These are phyloP conservation scores for Solanum etuberosum DNA, from an alignment of 257 asterid genomes.

Conservation along the genomic window DNA sequence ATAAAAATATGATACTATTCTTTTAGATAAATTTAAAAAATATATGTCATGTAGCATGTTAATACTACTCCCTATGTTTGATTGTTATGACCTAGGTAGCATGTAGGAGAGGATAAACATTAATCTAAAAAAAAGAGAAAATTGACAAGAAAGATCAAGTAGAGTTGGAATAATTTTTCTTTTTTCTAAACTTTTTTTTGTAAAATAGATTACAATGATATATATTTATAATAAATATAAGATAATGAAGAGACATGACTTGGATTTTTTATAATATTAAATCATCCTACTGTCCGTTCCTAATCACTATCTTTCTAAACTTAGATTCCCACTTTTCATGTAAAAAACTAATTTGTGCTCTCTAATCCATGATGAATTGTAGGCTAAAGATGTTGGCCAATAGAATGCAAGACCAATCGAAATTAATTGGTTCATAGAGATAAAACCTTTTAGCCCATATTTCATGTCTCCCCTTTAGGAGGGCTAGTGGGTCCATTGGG, in stretches of 20 bases:
- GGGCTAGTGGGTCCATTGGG: conserved; percentile 29
- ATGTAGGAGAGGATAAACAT: conserved; percentile 26
- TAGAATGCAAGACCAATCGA: conserved; percentile 8
- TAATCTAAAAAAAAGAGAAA: conserved; percentile 17
- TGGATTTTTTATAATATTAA: conserved; percentile 1
- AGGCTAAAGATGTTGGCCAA: conserved; percentile 12
- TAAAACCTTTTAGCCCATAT: conserved; percentile 56
- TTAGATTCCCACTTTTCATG: conserved; percentile 8
- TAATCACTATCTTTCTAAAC: conserved; percentile 2
- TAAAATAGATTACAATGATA: background rate
- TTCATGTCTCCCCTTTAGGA: conserved; percentile 37
- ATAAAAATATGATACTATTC: background rate
- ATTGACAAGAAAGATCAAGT: conserved; percentile 38
- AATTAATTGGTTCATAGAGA: conserved; percentile 32
- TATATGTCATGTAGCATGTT: background rate
- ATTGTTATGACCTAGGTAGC: conserved; percentile 16
- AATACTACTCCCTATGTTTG: background rate
- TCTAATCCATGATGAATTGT: conserved; percentile 16
- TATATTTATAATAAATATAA: background rate
- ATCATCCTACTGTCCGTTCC: conserved; percentile 1
- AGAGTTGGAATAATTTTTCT: background rate
- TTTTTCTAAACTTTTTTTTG: background rate
- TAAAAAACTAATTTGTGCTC: conserved; percentile 17
- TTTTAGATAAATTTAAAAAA: background rate
- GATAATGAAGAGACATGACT: background rate